phyloP scores from a whole-genome alignment of 202 grass and related monocot genomes.

The Eragrostis tef region DNA sequence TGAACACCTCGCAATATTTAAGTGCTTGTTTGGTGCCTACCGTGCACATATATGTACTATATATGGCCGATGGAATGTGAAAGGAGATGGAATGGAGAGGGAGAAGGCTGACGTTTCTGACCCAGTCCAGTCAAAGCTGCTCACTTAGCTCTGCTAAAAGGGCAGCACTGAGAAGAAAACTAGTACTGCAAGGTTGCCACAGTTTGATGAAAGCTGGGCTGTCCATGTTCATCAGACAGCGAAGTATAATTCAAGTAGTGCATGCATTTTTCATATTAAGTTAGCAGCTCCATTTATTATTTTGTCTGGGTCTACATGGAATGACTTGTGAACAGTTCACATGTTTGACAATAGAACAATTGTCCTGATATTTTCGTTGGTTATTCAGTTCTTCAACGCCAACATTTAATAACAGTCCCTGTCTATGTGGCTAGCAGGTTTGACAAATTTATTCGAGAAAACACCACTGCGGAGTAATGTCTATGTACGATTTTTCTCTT shows the following conservation, averaged over 20 bases:
- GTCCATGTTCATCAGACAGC: constrained; percentile 42
- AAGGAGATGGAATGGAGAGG: background rate
- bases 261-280: constrained; percentile 19
- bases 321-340: constrained; percentile 44
- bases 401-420: constrained; percentile 40
- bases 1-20: constrained; percentile 28
- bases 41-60: constrained; percentile 34
- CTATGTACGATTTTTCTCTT: background rate
- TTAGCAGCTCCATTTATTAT: constrained; percentile 13
- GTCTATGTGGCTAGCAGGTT: constrained; percentile 37
- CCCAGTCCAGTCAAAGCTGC: constrained; percentile 78
- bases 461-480: background rate
- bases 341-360: constrained; percentile 45
- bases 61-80: constrained; percentile 54
- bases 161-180: constrained; percentile 40
- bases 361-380: constrained; percentile 31
- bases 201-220: constrained; percentile 46
- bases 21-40: constrained; percentile 49
- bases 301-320: constrained; percentile 44
- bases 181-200: constrained; percentile 33
- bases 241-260: constrained; percentile 40
- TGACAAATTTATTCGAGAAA: constrained; percentile 44
- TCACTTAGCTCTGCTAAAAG: constrained; percentile 54
- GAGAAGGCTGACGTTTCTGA: constrained; percentile 57
- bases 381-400: constrained; percentile 46